Evolutionary conservation across 345 rosid genomes (phyloP).

Genomic region (Odontarrhena argentea): DNA sequence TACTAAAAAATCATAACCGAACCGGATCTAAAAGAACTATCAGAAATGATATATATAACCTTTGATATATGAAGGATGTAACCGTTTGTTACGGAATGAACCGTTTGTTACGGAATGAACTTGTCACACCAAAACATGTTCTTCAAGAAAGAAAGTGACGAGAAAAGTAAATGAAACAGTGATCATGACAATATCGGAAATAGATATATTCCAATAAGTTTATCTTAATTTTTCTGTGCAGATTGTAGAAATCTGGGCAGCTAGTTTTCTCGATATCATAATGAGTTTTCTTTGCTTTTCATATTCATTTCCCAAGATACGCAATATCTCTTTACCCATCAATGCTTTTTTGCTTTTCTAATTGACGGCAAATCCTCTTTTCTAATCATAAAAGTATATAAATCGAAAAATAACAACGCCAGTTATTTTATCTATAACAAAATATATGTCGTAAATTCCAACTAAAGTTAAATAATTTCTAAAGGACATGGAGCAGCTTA

Average conservation of each 20-base stretch:
- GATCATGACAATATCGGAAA: slow-evolving; percentile 4
- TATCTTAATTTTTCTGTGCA: background rate
- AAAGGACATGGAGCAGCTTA: background rate
- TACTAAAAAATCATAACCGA: too few species aligned
- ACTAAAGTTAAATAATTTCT: background rate
- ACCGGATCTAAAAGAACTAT: too few species aligned
- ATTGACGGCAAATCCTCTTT: slow-evolving; percentile 41
- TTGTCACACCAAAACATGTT: slow-evolving; percentile 36
- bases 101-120: slow-evolving; percentile 27
- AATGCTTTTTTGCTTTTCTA: slow-evolving; percentile 39
- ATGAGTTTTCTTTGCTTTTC: slow-evolving; percentile 26
- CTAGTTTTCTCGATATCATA: slow-evolving; percentile 22
- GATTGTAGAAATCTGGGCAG: slow-evolving; percentile 15
- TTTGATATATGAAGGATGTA: too few species aligned
- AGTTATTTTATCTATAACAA: background rate
- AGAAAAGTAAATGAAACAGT: slow-evolving; percentile 30
- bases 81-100: background rate
- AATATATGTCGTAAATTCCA: too few species aligned
- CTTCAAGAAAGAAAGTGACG: slow-evolving; percentile 17
- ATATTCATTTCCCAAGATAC: slow-evolving; percentile 38
- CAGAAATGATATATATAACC: too few species aligned
- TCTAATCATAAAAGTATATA: slow-evolving; percentile 31
- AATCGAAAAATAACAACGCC: slow-evolving; percentile 5
- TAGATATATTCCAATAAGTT: background rate
- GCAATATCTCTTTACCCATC: slow-evolving; percentile 42